A percentile compares a stretch with the other conserved stretches of the same genome.
Conservation (phyloP, 352 stramenopile species). For the Phytophthora tentaculata region DNA sequence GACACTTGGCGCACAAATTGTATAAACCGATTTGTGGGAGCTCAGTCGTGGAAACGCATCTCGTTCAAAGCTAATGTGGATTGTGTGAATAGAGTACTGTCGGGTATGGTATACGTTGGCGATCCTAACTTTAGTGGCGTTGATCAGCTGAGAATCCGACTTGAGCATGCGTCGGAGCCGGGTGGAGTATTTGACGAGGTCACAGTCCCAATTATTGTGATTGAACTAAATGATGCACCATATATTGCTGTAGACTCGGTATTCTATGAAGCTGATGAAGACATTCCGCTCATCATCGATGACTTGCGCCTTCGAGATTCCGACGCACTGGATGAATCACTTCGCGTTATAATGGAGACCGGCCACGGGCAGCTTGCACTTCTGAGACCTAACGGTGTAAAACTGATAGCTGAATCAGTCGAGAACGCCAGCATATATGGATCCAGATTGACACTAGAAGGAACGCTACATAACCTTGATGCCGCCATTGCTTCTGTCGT, state of each 20-base stretch:
- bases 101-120: conserved; percentile 43
- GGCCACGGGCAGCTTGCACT: conserved; percentile 47
- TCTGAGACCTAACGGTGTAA: conserved; percentile 26
- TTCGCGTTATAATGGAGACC: conserved; percentile 44
- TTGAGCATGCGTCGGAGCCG: conserved; percentile 21
- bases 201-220: conserved; percentile 51
- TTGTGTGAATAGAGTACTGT: conserved; percentile 51
- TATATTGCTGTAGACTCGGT: conserved; percentile 41
- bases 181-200: conserved; percentile 33
- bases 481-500: conserved; percentile 46
- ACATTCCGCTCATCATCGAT: conserved; percentile 52
- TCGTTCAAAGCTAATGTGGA: conserved; percentile 38
- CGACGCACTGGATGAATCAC: conserved; percentile 31
- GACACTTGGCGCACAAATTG: conserved; percentile 32
- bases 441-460: conserved; percentile 38
- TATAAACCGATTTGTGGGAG: conserved; percentile 24
- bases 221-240: conserved; percentile 75
- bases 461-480: conserved; percentile 51
- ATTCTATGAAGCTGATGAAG: conserved; percentile 64
- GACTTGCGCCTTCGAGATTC: conserved; percentile 58
- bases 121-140: conserved; percentile 51
- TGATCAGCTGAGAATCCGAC: conserved; percentile 47
- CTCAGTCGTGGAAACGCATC: conserved; percentile 4
- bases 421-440: background rate
- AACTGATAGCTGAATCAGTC: conserved; percentile 19